Conservation (phyloP, 495 filamentous ascomycete genomes). For the Tuber microsphaerosporum region DNA sequence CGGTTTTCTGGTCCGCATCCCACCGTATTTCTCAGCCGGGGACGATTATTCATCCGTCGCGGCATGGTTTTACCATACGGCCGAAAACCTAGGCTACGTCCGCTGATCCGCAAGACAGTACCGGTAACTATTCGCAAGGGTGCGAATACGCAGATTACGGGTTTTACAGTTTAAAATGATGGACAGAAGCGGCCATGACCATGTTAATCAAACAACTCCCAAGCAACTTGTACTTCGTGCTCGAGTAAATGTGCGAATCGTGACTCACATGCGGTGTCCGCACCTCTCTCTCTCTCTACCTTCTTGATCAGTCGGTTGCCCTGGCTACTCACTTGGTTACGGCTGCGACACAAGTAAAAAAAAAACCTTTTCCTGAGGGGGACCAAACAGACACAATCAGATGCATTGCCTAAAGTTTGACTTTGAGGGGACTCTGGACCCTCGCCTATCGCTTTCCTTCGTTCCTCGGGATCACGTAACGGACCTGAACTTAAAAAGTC, state of each 20-base stretch:
- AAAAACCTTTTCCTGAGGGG: background rate
- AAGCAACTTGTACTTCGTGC: background rate
- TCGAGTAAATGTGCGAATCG: background rate
- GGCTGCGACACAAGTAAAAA: background rate
- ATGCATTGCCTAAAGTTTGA: background rate
- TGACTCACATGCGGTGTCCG: background rate
- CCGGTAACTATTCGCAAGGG: background rate
- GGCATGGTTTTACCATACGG: background rate
- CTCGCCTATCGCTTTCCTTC: background rate
- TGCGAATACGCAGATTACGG: background rate
- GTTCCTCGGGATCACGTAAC: background rate
- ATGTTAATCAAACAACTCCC: background rate
- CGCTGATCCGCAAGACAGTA: background rate
- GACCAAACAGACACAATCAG: background rate
- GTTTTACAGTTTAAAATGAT: background rate
- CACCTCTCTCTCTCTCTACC: background rate
- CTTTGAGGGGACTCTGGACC: background rate
- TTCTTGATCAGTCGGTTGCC: background rate
- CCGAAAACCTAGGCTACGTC: background rate
- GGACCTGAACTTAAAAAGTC: too few species aligned
- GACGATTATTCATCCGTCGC: background rate
- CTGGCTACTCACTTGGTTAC: background rate
- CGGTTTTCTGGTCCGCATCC: slow-evolving; percentile 1
- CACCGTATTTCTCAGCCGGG: background rate
- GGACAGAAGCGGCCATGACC: background rate